Evolutionary conservation across 2,329 filamentous ascomycete genomes (phyloP).

Genomic region (Cyclaneusma minus): DNA sequence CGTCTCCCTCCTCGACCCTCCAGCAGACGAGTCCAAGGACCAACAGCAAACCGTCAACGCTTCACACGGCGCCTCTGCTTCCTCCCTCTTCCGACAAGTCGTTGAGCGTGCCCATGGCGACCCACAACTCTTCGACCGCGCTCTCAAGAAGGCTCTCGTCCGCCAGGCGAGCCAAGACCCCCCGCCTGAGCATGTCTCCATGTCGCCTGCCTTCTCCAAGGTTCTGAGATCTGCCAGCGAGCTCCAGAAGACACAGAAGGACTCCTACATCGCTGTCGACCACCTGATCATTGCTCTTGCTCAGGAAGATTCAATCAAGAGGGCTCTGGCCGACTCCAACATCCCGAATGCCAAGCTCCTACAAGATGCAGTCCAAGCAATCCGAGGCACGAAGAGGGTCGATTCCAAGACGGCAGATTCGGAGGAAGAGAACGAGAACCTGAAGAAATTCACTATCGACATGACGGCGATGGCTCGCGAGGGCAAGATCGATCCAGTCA

Average conservation of each 20-base stretch:
- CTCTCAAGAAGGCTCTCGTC: constrained; percentile 83
- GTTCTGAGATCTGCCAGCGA: constrained; percentile 76
- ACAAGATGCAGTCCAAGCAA: constrained; percentile 78
- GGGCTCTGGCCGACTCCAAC: constrained; percentile 68
- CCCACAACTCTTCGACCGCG: constrained; percentile 71
- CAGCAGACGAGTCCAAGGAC: constrained; percentile 63
- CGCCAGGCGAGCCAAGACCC: constrained; percentile 89
- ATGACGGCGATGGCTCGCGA: constrained; percentile 95
- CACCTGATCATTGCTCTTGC: constrained; percentile 77
- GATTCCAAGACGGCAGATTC: constrained; percentile 93
- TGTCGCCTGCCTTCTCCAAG: constrained; percentile 68
- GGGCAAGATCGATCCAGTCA: constrained; percentile 95
- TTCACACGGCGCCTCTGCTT: constrained; percentile 40
- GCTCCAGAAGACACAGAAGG: constrained; percentile 92
- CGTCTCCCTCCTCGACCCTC: constrained; percentile 63
- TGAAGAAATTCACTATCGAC: constrained; percentile 97
- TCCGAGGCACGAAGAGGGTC: constrained; percentile 82
- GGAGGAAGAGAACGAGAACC: constrained; percentile 84
- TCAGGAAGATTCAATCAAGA: constrained; percentile 63
- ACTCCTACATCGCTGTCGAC: constrained; percentile 86
- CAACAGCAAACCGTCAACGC: constrained; percentile 53
- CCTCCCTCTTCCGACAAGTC: constrained; percentile 86
- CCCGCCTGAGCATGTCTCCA: constrained; percentile 73
- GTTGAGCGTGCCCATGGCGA: constrained; percentile 90
- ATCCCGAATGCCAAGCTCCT: constrained; percentile 83